Evolutionary conservation across 2,329 filamentous ascomycete species (phyloP), one percentile per base, ranked within the genome.

Genomic region (Leptographium wingfieldii): DNA sequence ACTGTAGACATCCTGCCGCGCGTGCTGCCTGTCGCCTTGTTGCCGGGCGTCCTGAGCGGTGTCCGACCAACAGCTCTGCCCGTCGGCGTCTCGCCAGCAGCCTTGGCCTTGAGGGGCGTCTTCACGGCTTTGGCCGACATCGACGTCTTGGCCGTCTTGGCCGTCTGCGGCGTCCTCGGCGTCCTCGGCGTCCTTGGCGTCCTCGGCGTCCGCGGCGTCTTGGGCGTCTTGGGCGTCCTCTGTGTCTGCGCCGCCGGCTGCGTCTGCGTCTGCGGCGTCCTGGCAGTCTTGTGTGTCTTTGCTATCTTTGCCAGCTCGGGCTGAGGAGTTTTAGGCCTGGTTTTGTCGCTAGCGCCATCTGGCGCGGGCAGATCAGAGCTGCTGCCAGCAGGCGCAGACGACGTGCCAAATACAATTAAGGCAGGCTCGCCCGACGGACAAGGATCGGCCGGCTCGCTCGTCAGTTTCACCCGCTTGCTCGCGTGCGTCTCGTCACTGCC

Each of bases 401-500:
- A 9, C 31, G 33, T 22, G 16, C 31, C 51, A 19, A 19, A 31
- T 43, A 35, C 33, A 7, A 7, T 11, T 40, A 46, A 31, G 29
- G 33, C 33, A 2, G 12, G 27, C 51, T 16, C 58, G 6, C 25
- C 54, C 6, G 10, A n/a, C 12, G 54, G 5, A 5, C 6, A 31
- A 38, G 56, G 43, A 49, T 49, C 56, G 43, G 54, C 60, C 9
- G 38, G 11, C 2, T 33, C n/a, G 46, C 51, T 56, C n/a, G 66
- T 66, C 25, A 67, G 68, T 64, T 73, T 75, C 64, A 67, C 66
- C 65, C 69, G 73, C 66, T 75, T 76, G 53, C 68, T 64, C 49
- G 68, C 72, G 58, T 70, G 71, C 61, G 2, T 46, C 16, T 33
- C 61, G 56, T 67, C 68, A 35, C 58, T 22, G 22, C 22, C 22